Percentiles rank a stretch among this genome's conserved stretches.
Conservation (phyloP, 2,329 filamentous ascomycete genomes). For the Fusarium agapanthi region DNA sequence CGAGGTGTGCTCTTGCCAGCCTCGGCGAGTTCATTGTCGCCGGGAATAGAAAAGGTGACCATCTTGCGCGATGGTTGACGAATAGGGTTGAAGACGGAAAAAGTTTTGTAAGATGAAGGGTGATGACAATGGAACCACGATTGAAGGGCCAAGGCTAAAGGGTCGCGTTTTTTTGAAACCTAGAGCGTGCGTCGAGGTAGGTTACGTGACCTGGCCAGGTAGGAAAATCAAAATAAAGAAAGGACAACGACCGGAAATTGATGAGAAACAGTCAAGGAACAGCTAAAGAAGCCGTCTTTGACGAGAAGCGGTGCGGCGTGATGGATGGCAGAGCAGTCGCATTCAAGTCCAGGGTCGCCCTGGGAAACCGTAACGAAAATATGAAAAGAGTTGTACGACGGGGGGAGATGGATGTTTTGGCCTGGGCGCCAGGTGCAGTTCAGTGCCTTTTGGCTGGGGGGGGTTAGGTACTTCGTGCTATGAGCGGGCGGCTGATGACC, state of each 20-base stretch:
- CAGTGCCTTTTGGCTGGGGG: conserved; percentile 11
- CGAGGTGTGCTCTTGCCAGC: conserved; percentile 48
- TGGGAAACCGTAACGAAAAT: conserved; percentile 44
- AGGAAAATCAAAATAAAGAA: conserved; percentile 15
- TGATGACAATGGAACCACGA: conserved; percentile 16
- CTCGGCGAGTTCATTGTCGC: conserved; percentile 46
- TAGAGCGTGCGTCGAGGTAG: background rate
- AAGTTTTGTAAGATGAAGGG: conserved; percentile 14
- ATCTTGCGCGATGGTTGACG: conserved; percentile 37
- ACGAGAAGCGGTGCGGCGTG: conserved; percentile 38
- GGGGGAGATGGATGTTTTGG: conserved; percentile 35
- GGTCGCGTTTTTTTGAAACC: conserved; percentile 27
- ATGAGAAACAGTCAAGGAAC: conserved; percentile 26
- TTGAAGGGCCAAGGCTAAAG: conserved; percentile 17
- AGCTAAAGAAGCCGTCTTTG: conserved; percentile 27
- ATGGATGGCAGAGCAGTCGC: conserved; percentile 44
- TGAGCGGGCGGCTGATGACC: conserved; percentile 35
- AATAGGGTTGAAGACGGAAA: background rate
- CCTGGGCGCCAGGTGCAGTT: conserved; percentile 25
- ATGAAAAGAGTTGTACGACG: conserved; percentile 36
- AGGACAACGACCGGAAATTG: conserved; percentile 7
- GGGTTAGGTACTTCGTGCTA: conserved; percentile 24
- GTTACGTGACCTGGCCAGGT: conserved; percentile 10
- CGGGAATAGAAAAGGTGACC: conserved; percentile 52
- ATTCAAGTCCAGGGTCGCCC: conserved; percentile 42